Evolutionary conservation across 1,139 yeast species (phyloP), one percentile per base, ranked within the genome.

Genomic region (Geotrichum phurueaensis): DNA sequence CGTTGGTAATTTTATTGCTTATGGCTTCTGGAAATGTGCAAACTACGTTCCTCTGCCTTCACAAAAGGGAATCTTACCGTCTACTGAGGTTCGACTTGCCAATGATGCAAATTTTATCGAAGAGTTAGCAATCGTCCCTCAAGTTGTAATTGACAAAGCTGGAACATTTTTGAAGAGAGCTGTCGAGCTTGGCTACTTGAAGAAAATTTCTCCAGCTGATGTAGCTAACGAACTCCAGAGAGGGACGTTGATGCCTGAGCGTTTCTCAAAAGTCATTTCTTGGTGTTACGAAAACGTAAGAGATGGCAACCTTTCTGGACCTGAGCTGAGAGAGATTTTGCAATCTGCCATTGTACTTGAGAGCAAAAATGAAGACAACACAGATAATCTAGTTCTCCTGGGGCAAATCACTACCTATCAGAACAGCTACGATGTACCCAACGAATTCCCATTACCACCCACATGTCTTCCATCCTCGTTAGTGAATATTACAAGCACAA

Each of bases 1-100:
- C 12, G 71, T 76, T n/a, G 79, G 78, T 2, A 66, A 67, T 20
- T 69, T 68, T 61, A 64, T 75, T 39, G 66, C 73, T 0, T 60
- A 68, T 20, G 79, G 79, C 1, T 76, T 76, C 61, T 76, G 78
- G 77, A 63, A 65, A 9, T 66, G 70, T 20, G 65, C 71, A 1
- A 59, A 62, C 4, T 59, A 64, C 2, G 65, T 71, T 12, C 69
- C 74, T 9, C 62, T 76, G 4, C 75, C 77, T 3, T 68, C 76
- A 0, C 68, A 71, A 13, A 65, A 68, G 36, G 78, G 78, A 0
- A 66, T 77, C 22, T 62, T 66, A 52, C 67, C 73, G 2, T 72
- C 76, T 4, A 61, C 65, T 7, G 67, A 70, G 49, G 74, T 70
- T 5, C 65, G 78, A 13, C 60, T 74, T 2, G 68, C 75, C 1